A percentile compares a stretch with the other conserved stretches of the same genome.
Evolutionary conservation across 2,329 filamentous ascomycete species (phyloP).

Genomic region (Aureobasidium sp.): DNA sequence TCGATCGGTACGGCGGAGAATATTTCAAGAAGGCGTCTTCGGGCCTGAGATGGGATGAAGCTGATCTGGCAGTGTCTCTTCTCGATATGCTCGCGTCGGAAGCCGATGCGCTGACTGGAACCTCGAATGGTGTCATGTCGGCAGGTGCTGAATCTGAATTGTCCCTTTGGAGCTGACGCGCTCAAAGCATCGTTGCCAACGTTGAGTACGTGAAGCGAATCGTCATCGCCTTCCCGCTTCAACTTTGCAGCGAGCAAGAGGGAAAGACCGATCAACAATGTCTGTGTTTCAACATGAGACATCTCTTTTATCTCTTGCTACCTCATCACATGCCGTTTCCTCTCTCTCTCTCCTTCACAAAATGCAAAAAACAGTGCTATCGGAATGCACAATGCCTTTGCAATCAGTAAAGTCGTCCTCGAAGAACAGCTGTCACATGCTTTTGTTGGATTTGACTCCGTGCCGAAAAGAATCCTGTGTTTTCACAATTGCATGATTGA

Average conservation of each 20-base stretch:
- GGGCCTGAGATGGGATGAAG: conserved; percentile 55
- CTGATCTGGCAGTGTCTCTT: neutral
- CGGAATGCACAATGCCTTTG: neutral
- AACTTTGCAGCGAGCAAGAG: neutral
- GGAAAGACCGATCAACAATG: neutral
- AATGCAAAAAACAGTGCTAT: neutral
- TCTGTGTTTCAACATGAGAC: neutral
- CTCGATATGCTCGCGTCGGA: conserved; percentile 7
- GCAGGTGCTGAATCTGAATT: neutral
- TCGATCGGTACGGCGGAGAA: conserved; percentile 44
- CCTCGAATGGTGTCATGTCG: conserved; percentile 11
- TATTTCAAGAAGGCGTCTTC: conserved; percentile 69
- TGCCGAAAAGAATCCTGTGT: neutral
- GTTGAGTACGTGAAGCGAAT: neutral
- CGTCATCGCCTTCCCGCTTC: neutral
- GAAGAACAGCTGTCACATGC: neutral
- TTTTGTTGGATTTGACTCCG: neutral
- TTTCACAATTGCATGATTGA: neutral
- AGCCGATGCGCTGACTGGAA: conserved; percentile 6
- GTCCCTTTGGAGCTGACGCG: neutral
- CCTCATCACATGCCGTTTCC: neutral
- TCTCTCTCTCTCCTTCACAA: neutral
- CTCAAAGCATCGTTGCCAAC: neutral
- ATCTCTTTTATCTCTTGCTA: neutral
- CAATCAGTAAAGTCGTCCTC: neutral